Evolutionary conservation across 2,329 filamentous ascomycete genomes (phyloP).

Genomic region (Hortaea werneckii): DNA sequence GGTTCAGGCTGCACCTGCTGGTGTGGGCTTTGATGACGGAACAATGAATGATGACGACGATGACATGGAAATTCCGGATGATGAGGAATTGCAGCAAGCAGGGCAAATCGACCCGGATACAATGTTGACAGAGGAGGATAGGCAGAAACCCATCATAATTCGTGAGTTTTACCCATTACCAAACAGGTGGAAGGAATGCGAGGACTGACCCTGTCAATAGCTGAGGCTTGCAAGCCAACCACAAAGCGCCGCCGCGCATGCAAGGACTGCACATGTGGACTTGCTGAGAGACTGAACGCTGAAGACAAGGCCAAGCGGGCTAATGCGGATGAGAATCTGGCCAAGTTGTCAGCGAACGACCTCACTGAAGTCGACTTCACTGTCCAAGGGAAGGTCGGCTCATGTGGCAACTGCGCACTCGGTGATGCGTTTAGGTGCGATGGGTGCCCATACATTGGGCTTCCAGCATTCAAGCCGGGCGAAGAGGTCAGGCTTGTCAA

Average conservation of each 20-base stretch:
- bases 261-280: constrained; percentile 95
- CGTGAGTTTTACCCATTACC: constrained; percentile 41
- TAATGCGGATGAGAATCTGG: constrained; percentile 48
- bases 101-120: constrained; percentile 88
- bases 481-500: constrained; percentile 86
- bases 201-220: constrained; percentile 34
- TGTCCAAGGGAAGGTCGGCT: constrained; percentile 91
- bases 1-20: constrained; percentile 38
- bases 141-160: constrained; percentile 64
- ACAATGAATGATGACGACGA: constrained; percentile 41
- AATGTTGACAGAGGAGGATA: constrained; percentile 74
- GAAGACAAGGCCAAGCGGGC: constrained; percentile 64
- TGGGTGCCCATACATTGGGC: constrained; percentile 73
- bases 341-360: constrained; percentile 61
- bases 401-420: constrained; percentile 85
- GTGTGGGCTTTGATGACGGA: constrained; percentile 58
- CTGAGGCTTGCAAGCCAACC: constrained; percentile 77
- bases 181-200: background rate
- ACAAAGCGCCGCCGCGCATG: constrained; percentile 87
- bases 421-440: constrained; percentile 66
- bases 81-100: constrained; percentile 46
- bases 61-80: constrained; percentile 26
- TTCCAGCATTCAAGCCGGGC: constrained; percentile 93
- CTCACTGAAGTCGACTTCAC: constrained; percentile 91
- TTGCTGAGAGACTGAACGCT: constrained; percentile 74